Evolutionary conservation across 768 basidiomycete genomes (phyloP), one percentile per base, ranked within the genome.

Genomic region (Cubamyces lactineus): DNA sequence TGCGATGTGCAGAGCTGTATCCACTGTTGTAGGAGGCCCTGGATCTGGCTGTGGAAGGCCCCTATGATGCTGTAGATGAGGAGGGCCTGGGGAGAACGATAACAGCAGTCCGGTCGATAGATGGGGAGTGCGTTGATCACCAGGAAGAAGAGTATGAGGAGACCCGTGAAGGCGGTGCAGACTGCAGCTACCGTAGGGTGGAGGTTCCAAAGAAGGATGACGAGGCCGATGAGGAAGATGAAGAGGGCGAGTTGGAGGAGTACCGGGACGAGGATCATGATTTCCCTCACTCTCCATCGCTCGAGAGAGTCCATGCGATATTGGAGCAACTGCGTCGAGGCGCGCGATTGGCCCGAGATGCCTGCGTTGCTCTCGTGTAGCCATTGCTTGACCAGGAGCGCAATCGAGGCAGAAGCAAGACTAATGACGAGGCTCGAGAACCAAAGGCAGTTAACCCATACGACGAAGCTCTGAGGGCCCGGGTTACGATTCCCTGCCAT

Each of bases 321-420:
- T n/a, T n/a, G n/a, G n/a, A n/a, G n/a, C n/a, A n/a, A n/a, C n/a
- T n/a, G n/a, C n/a, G n/a, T n/a, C n/a, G n/a, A n/a, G n/a, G n/a
- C n/a, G n/a, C n/a, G n/a, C n/a, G n/a, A n/a, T n/a, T n/a, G n/a
- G n/a, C n/a, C n/a, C n/a, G n/a, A n/a, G n/a, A n/a, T n/a, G n/a
- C n/a, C n/a, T n/a, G n/a, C n/a, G n/a, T n/a, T n/a, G n/a, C n/a
- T n/a, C n/a, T n/a, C n/a, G n/a, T n/a, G n/a, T n/a, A 71, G 24
- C 72, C 70, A 72, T 43, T 73, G 71, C 53, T 72, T 73, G 5
- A 70, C 67, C 9, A 70, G 55, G 46, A 70, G 66, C 21, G 69
- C 65, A 40, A 69, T 53, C 9, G 71, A 55, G 0, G 71, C 70
- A 4, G 69, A 59, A 2, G 67, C 57, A 19, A 74, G 69, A 48